Evolutionary conservation across 108 stramenopile species (phyloP).

Genomic region (Skeletonema marinoi): DNA sequence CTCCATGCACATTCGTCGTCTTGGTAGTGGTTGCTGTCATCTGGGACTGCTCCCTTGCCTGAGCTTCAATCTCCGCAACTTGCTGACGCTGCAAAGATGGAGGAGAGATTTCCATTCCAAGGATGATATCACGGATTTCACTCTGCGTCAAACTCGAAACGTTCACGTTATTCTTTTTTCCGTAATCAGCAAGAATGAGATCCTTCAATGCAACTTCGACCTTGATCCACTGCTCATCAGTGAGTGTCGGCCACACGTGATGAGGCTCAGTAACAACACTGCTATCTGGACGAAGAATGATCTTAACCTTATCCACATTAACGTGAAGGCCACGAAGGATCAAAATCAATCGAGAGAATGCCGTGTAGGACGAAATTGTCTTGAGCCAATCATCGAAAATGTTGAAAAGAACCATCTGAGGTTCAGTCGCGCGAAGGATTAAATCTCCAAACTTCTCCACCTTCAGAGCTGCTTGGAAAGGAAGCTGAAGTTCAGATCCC

Average conservation of each 20-base stretch:
- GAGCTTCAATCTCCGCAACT: conserved; percentile 99
- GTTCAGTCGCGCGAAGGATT: conserved; percentile 97
- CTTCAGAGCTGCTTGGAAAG: conserved; percentile 98
- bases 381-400: conserved; percentile 99
- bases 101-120: conserved; percentile 99
- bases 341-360: conserved; percentile 97
- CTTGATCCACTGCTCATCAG: conserved; percentile 99
- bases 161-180: conserved; percentile 99
- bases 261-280: conserved; percentile 98
- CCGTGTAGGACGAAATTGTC: conserved; percentile 97
- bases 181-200: conserved; percentile 98
- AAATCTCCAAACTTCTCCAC: conserved; percentile 99
- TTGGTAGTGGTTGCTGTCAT: conserved; percentile 97
- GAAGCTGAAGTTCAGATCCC: conserved; percentile 97
- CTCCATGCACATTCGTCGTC: conserved; percentile 98
- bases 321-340: conserved; percentile 98
- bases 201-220: conserved; percentile 99
- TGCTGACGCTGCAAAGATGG: conserved; percentile 99
- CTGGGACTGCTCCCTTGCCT: conserved; percentile 95
- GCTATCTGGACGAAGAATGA: conserved; percentile 96
- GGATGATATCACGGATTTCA: conserved; percentile 99
- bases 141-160: conserved; percentile 98
- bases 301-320: conserved; percentile 94
- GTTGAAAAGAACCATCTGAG: conserved; percentile 99
- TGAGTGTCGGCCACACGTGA: conserved; percentile 98